Conservation (phyloP, 306 rosid species). For the Benincasa hispida region DNA sequence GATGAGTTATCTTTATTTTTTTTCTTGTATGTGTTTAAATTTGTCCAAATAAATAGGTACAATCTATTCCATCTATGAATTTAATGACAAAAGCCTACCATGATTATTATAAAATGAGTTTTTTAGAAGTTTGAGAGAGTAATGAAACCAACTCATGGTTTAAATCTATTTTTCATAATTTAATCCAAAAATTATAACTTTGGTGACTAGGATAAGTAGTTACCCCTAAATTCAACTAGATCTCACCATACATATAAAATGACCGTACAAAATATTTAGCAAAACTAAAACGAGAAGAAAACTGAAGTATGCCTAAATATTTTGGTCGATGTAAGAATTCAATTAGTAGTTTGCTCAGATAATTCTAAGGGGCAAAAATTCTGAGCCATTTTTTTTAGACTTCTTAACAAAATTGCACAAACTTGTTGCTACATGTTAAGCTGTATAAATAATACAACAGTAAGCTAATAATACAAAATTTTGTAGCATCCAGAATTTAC, state of each 20-base stretch:
- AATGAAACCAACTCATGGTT: too few species aligned
- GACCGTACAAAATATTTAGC: not conserved
- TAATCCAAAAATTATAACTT: too few species aligned
- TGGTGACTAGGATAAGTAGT: too few species aligned
- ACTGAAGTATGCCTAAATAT: not conserved
- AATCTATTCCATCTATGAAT: too few species aligned
- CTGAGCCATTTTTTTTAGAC: not conserved
- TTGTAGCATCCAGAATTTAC: not conserved
- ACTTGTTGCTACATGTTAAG: not conserved
- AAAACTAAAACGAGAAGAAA: not conserved
- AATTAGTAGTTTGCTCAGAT: not conserved
- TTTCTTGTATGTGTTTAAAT: too few species aligned
- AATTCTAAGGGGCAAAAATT: not conserved
- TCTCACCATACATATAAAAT: not conserved
- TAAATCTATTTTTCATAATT: too few species aligned
- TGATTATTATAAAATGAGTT: too few species aligned
- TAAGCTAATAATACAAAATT: not conserved
- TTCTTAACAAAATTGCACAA: not conserved
- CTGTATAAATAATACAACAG: not conserved
- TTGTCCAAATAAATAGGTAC: too few species aligned
- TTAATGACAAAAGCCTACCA: too few species aligned
- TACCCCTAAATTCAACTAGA: not conserved
- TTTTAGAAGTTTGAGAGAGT: too few species aligned
- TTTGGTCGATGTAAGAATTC: too few species aligned
- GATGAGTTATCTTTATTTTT: too few species aligned